phyloP scores from a whole-genome alignment of 2,329 filamentous ascomycete species.

The Fusarium tjaetaba region DNA sequence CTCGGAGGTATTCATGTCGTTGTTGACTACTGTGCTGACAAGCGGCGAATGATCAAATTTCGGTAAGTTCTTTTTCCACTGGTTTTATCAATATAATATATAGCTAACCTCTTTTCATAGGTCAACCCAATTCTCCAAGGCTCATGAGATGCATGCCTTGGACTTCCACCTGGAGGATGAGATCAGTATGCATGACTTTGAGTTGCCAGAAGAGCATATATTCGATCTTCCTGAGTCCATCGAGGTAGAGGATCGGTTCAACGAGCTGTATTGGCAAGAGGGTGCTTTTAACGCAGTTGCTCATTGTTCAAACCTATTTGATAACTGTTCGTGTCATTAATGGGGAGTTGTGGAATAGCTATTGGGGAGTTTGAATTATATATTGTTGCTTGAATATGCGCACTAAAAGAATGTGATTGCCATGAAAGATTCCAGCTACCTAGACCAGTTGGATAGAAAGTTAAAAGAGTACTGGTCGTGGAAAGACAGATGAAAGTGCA shows the following conservation, averaged over 20 bases:
- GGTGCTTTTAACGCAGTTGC: conserved; percentile 1
- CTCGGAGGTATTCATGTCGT: conserved; percentile 27
- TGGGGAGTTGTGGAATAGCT: fast-evolving
- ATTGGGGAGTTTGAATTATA: background rate
- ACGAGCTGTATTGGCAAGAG: background rate
- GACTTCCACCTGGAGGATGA: conserved; percentile 3
- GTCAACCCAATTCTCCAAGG: conserved; percentile 28
- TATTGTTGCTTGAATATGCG: background rate
- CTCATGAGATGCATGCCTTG: conserved; percentile 17
- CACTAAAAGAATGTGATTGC: background rate
- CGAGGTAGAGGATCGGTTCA: background rate
- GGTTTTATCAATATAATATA: background rate
- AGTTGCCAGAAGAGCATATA: background rate
- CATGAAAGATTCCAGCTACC: no score
- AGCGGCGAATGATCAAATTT: conserved; percentile 22
- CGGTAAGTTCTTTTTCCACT: conserved; percentile 6
- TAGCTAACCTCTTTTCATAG: conserved; percentile 13
- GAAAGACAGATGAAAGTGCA: background rate
- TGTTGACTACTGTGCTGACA: conserved; percentile 10
- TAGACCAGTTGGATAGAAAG: no score
- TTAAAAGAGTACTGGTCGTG: background rate
- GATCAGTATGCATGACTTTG: background rate
- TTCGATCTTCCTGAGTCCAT: no score
- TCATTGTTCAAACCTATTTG: conserved; percentile 17
- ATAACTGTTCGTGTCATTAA: conserved; percentile 21